Conservation (phyloP, 2,329 filamentous ascomycete genomes). For the Clarireedia monteithiana region DNA sequence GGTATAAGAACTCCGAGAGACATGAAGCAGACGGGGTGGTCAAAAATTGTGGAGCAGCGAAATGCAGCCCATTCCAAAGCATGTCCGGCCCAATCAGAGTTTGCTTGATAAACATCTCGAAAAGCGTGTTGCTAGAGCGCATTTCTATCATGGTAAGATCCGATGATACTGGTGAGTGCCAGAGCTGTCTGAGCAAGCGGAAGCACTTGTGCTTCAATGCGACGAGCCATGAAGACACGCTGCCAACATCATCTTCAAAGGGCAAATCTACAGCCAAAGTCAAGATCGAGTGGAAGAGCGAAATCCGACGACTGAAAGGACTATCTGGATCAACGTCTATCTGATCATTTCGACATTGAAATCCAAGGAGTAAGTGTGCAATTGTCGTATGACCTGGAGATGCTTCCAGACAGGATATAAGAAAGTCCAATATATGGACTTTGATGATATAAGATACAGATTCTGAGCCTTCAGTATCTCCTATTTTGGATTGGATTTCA, state of each 20-base stretch:
- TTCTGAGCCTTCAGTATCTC: slow-evolving; percentile 62
- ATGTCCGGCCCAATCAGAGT: slow-evolving; percentile 60
- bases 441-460: slow-evolving; percentile 75
- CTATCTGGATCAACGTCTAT: slow-evolving; percentile 62
- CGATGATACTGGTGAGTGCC: slow-evolving; percentile 74
- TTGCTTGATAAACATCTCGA: slow-evolving; percentile 66
- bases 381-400: slow-evolving; percentile 74
- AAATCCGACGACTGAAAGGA: slow-evolving; percentile 61
- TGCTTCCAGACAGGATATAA: slow-evolving; percentile 70
- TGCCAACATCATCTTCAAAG: slow-evolving; percentile 41
- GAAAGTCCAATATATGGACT: slow-evolving; percentile 74
- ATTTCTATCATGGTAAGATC: slow-evolving; percentile 70
- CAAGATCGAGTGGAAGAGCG: slow-evolving; percentile 78
- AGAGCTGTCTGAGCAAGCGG: slow-evolving; percentile 71
- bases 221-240: slow-evolving; percentile 60
- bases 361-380: slow-evolving; percentile 84
- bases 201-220: slow-evolving; percentile 61
- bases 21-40: slow-evolving; percentile 34
- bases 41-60: slow-evolving; percentile 59
- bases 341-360: slow-evolving; percentile 64
- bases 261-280: slow-evolving; percentile 64
- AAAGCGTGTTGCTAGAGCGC: slow-evolving; percentile 71
- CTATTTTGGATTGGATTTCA: slow-evolving; percentile 61
- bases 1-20: slow-evolving; percentile 59
- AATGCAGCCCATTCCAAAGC: slow-evolving; percentile 63